A percentile compares a stretch with the other conserved stretches of the same genome.
Conservation (phyloP, 2,329 filamentous ascomycete species). For the Pseudocercospora pini-densiflorae region DNA sequence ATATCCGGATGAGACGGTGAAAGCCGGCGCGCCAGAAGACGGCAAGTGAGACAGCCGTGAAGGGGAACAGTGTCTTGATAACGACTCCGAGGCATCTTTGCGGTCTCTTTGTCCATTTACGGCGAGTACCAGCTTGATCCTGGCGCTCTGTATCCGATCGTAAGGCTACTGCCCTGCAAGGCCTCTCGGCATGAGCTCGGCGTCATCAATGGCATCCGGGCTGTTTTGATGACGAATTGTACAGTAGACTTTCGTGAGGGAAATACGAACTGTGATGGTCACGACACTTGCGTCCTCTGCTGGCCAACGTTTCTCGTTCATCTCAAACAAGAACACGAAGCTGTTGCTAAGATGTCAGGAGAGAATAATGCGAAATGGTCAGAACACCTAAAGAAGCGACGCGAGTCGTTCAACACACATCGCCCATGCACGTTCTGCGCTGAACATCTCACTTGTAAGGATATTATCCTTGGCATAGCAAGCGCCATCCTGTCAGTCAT, state of each 20-base stretch:
- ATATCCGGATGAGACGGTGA: conserved; percentile 37
- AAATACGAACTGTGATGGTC: not conserved
- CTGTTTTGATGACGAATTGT: not conserved
- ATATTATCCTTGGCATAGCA: not conserved
- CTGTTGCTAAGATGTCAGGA: not conserved
- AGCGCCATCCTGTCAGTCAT: conserved; percentile 1
- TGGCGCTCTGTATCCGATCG: not conserved
- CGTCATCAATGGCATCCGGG: not conserved
- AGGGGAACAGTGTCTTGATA: no score
- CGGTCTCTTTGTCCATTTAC: not conserved
- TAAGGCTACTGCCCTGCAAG: not conserved
- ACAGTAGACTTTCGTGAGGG: not conserved
- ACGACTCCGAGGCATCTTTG: no score
- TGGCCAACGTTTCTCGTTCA: not conserved
- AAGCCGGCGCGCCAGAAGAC: conserved; percentile 21
- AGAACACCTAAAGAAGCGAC: not conserved
- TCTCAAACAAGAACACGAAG: not conserved
- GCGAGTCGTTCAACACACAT: not conserved
- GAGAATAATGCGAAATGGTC: not conserved
- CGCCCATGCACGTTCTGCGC: not conserved
- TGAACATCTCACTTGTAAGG: conserved; percentile 1
- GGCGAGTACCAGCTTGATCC: not conserved
- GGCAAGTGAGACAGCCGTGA: not conserved
- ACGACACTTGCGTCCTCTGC: not conserved
- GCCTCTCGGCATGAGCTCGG: not conserved